These are phyloP conservation scores for Musa beccarii DNA, from an alignment of 176 grass and related monocot species.

Conservation along the genomic window DNA sequence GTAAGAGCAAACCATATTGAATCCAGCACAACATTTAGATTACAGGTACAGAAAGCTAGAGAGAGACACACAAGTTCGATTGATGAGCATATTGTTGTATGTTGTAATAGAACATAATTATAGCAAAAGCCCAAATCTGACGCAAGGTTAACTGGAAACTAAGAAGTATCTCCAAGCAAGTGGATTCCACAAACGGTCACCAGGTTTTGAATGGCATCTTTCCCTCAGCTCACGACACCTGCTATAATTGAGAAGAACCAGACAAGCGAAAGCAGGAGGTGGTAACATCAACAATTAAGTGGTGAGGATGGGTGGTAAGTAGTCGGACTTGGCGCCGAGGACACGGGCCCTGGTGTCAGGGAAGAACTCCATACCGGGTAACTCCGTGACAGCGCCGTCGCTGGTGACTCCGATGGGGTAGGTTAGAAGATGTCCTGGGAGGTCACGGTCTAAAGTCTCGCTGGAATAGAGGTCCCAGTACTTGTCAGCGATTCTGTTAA, in stretches of 20 bases:
- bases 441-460: not conserved
- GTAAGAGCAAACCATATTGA: no score
- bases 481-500: conserved; percentile 1
- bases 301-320: conserved; percentile 12
- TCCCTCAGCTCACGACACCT: not conserved
- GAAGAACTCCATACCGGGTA: conserved; percentile 8
- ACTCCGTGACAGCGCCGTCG: not conserved
- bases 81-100: not conserved
- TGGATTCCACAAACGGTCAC: no score
- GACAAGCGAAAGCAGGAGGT: not conserved
- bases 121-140: no score
- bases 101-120: no score
- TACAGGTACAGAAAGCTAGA: not conserved
- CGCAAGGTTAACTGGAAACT: no score
- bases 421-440: conserved; percentile 15
- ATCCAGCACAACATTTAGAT: not conserved
- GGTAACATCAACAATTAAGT: not conserved
- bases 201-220: no score
- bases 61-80: no score
- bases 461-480: conserved; percentile 10
- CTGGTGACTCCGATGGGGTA: conserved; percentile 4
- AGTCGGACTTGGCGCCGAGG: conserved; percentile 14
- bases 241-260: not conserved
- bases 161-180: no score
- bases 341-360: conserved; percentile 11